phyloP scores from a whole-genome alignment of 345 rosid genomes.

The Heritiera fomes region DNA sequence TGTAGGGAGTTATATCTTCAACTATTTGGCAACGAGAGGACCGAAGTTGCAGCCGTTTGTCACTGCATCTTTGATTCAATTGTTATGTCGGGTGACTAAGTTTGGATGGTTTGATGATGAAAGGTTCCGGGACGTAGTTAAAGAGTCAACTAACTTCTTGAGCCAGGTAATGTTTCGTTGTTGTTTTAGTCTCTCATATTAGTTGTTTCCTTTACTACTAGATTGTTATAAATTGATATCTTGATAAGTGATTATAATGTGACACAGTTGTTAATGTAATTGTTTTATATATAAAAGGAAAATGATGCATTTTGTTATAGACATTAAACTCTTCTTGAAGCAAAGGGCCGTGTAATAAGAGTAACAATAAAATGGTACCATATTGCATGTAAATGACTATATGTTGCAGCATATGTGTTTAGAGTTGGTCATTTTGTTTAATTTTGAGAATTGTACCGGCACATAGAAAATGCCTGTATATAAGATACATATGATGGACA shows the following conservation, averaged over 20 bases:
- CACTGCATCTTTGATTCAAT: constrained; percentile 80
- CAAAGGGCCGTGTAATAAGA: neutral
- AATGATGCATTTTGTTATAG: neutral
- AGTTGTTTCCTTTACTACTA: constrained; percentile 18
- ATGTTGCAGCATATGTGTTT: neutral
- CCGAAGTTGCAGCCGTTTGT: constrained; percentile 86
- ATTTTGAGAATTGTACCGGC: neutral
- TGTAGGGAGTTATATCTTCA: constrained; percentile 76
- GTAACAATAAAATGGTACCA: neutral
- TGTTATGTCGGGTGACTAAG: constrained; percentile 89
- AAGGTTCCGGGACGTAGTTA: constrained; percentile 78
- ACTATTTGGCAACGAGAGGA: constrained; percentile 90
- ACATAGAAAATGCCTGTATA: neutral
- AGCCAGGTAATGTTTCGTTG: constrained; percentile 59
- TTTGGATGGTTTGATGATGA: constrained; percentile 99
- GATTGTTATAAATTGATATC: constrained; percentile 8
- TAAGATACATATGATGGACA: neutral
- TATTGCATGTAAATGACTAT: neutral
- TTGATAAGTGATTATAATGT: neutral
- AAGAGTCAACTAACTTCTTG: constrained; percentile 83
- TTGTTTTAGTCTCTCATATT: constrained; percentile 5
- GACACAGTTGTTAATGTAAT: neutral
- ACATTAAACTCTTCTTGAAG: neutral
- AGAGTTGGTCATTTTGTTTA: neutral
- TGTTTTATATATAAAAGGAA: neutral